These are phyloP conservation scores for Penicillium egyptiacum DNA, from an alignment of 495 filamentous ascomycete species.

Conservation along the genomic window DNA sequence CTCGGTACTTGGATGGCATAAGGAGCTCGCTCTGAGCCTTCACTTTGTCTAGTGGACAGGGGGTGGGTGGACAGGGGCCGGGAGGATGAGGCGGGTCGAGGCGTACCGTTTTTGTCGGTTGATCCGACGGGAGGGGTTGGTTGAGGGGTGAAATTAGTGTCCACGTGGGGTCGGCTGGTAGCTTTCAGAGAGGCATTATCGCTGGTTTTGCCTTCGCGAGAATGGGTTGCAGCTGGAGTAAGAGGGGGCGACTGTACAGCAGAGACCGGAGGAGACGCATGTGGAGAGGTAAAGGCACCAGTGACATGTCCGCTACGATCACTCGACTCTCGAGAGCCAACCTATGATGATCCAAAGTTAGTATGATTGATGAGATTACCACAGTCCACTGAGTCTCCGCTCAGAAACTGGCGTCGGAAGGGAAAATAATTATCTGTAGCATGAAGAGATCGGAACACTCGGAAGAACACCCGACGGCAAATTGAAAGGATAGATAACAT, in stretches of 20 bases:
- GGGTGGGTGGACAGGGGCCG: conserved; percentile 50
- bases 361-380: conserved; percentile 9
- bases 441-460: neutral
- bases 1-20: conserved; percentile 49
- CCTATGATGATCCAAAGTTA: conserved; percentile 33
- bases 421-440: neutral
- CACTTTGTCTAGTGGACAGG: conserved; percentile 31
- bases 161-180: conserved; percentile 53
- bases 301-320: conserved; percentile 41
- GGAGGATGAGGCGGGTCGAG: conserved; percentile 43
- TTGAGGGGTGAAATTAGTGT: conserved; percentile 62
- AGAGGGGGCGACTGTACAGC: conserved; percentile 85
- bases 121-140: conserved; percentile 39
- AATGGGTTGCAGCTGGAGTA: conserved; percentile 75
- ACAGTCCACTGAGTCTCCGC: neutral
- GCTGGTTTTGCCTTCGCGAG: conserved; percentile 45
- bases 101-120: conserved; percentile 24
- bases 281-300: conserved; percentile 44
- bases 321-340: conserved; percentile 50
- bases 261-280: conserved; percentile 52
- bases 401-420: neutral
- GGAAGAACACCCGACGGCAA: neutral
- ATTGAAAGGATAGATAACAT: conserved; percentile 41
- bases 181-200: conserved; percentile 30
- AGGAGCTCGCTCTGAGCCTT: conserved; percentile 41